Evolutionary conservation across 2,329 filamentous ascomycete genomes (phyloP), one percentile per base, ranked within the genome.

Genomic region (Xylaria sp.): DNA sequence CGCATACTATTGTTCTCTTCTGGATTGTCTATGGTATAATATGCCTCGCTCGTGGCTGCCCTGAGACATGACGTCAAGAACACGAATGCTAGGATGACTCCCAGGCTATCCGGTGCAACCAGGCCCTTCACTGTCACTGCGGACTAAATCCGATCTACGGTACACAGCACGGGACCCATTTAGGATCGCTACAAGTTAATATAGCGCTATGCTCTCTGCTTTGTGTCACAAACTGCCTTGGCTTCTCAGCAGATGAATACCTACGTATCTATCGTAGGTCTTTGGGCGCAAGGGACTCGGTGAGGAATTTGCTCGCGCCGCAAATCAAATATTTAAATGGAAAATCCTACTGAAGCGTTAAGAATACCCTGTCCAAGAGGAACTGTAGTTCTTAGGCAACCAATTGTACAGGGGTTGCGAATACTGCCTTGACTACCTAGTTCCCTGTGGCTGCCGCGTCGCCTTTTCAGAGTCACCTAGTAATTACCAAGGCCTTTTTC

Each of bases 101-200:
- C 66, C 65, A 68, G 55, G 57, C 20, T 6, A 61, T 61, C 36
- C 58, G 62, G 56, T 61, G 49, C 39, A 65, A 28, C 39, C 56
- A 64, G 48, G 54, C 54, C 67, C 61, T 36, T 36, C 46, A 46
- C 25, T 20, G 36, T 36, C 46, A 31, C 31, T 18, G 36, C 28
- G n/a, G 28, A 36, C 28, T 28, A 59, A 7, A 57, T 71, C 36
- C 23, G 43, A 60, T 58, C 51, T 46, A 62, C 49, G 62, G 33
- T 28, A 54, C 61, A 52, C 51, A 43, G 65, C 12, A 10, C 15
- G n/a, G 9, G 33, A 36, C 33, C 36, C 41, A 59, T 59, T 60
- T 63, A 18, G 48, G 25, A 55, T 25, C 41, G 46, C 15, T 33
- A 31, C 13, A 28, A 52, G 20, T 33, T 54, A 20, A 23, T 1